These are phyloP conservation scores for Myriosclerotinia curreyana DNA, from an alignment of 2,329 filamentous ascomycete genomes.

Conservation along the genomic window DNA sequence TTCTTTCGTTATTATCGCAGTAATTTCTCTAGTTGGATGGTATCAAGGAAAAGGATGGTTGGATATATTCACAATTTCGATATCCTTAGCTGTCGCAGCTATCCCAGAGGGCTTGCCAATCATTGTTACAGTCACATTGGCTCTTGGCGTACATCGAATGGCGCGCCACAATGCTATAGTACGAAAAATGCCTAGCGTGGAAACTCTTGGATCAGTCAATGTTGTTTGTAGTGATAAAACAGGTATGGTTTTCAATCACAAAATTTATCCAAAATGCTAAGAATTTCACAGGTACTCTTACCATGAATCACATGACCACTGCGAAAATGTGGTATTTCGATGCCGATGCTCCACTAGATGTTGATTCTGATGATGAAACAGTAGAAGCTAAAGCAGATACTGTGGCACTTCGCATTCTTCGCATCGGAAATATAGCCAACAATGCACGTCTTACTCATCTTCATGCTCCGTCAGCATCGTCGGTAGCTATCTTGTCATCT, in stretches of 20 bases:
- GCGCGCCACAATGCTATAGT: constrained; percentile 94
- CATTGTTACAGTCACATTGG: constrained; percentile 95
- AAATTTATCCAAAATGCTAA: constrained; percentile 28
- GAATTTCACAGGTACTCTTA: constrained; percentile 66
- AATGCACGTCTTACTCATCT: constrained; percentile 78
- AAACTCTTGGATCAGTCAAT: constrained; percentile 97
- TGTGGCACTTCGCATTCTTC: constrained; percentile 75
- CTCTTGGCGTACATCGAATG: constrained; percentile 94
- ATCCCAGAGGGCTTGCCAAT: constrained; percentile 96
- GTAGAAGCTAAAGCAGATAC: constrained; percentile 61
- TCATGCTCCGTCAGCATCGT: constrained; percentile 65
- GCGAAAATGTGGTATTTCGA: constrained; percentile 97
- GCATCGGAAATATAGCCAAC: constrained; percentile 95
- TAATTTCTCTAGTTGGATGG: constrained; percentile 89
- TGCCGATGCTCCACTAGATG: constrained; percentile 47
- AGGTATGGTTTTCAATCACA: constrained; percentile 46
- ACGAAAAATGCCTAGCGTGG: constrained; percentile 90
- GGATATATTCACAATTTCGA: constrained; percentile 96
- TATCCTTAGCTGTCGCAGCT: constrained; percentile 91
- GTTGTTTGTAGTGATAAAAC: constrained; percentile 99
- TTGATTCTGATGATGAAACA: constrained; percentile 53
- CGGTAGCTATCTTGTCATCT: constrained; percentile 80
- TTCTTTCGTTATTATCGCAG: constrained; percentile 88
- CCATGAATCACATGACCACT: constrained; percentile 97
- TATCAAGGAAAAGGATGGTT: constrained; percentile 84